These are phyloP conservation scores for Venturiaceae sp. DNA, from an alignment of 2,329 filamentous ascomycete species.

Conservation along the genomic window DNA sequence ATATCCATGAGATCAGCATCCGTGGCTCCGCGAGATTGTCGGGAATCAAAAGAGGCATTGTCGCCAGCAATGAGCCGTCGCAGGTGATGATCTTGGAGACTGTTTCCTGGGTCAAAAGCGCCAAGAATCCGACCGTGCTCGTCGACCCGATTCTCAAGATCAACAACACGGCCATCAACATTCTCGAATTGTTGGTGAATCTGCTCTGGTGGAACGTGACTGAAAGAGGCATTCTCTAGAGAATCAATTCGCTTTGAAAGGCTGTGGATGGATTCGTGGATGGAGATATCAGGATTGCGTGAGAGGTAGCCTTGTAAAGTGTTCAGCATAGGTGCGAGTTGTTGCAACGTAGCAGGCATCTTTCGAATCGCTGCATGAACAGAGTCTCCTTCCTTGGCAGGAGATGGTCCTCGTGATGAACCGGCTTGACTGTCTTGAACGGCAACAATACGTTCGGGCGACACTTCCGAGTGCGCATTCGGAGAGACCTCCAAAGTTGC, in stretches of 20 bases:
- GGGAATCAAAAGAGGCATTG: constrained; percentile 4
- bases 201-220: constrained; percentile 56
- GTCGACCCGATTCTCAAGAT: constrained; percentile 50
- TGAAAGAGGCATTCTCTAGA: constrained; percentile 63
- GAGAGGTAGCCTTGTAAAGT: constrained; percentile 25
- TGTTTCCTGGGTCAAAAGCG: constrained; percentile 17
- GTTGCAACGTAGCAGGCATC: constrained; percentile 9
- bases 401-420: too few relatives aligned
- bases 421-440: background rate
- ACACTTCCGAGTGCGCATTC: background rate
- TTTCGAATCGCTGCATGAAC: background rate
- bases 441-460: background rate
- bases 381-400: background rate
- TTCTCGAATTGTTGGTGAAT: constrained; percentile 59
- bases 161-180: constrained; percentile 56
- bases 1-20: constrained; percentile 24
- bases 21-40: background rate
- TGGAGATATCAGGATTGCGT: constrained; percentile 27
- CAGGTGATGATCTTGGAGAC: background rate
- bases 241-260: constrained; percentile 57
- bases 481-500: background rate
- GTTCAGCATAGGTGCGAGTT: constrained; percentile 21
- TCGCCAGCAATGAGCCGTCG: background rate
- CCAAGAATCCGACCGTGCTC: constrained; percentile 28
- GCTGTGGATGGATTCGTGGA: constrained; percentile 39